These are phyloP conservation scores for Sphaceloma murrayae DNA, from an alignment of 2,329 filamentous ascomycete genomes.

Conservation along the genomic window DNA sequence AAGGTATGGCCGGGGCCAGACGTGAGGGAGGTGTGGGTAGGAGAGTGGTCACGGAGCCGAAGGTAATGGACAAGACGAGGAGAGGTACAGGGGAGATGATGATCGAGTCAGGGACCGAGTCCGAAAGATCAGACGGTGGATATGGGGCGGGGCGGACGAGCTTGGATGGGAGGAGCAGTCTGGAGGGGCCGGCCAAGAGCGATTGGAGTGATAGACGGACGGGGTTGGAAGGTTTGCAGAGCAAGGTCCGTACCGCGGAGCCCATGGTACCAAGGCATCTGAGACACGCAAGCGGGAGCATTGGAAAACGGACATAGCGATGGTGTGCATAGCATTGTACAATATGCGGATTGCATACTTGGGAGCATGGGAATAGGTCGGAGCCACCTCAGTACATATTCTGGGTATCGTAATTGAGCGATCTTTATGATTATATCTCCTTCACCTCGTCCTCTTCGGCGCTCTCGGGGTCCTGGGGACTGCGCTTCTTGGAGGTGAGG, in stretches of 20 bases:
- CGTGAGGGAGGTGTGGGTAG: background rate
- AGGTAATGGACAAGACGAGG: background rate
- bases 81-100: background rate
- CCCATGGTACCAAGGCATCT: slow-evolving; percentile 13
- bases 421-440: too few relatives aligned
- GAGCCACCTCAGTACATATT: too few relatives aligned
- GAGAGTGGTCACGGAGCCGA: background rate
- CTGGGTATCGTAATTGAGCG: too few relatives aligned
- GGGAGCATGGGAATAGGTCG: background rate
- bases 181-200: slow-evolving; percentile 6
- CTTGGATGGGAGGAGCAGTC: slow-evolving; percentile 1
- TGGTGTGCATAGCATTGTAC: too few relatives aligned
- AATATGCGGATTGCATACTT: too few relatives aligned
- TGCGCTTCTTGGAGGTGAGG: too few relatives aligned
- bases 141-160: background rate
- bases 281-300: slow-evolving; percentile 14
- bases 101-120: background rate
- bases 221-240: slow-evolving; percentile 9
- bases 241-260: slow-evolving; percentile 1
- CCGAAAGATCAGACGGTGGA: background rate
- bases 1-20: background rate
- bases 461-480: too few relatives aligned
- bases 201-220: slow-evolving; percentile 10
- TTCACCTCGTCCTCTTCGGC: too few relatives aligned
- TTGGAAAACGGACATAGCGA: slow-evolving; percentile 1